A percentile compares a stretch with the other conserved stretches of the same genome.
Evolutionary conservation across 73 alveolate genomes (phyloP).

Genomic region (Stentor coeruleus): DNA sequence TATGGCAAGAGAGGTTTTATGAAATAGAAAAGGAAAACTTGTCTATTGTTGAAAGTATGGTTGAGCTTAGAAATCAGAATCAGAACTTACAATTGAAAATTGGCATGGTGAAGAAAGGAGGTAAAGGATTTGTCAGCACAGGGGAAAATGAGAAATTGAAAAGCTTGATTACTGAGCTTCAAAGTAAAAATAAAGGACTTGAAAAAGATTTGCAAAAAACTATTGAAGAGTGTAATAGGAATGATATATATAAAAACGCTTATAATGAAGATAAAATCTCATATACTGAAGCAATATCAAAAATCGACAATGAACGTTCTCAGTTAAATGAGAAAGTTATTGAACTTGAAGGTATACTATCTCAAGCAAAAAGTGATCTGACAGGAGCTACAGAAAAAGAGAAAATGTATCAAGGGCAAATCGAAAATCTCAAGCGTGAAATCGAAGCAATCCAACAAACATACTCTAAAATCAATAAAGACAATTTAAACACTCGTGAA

Average conservation of each 20-base stretch:
- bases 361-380: constrained; percentile 24
- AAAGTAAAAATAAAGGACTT: constrained; percentile 17
- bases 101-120: constrained; percentile 19
- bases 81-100: constrained; percentile 26
- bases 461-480: not conserved
- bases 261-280: constrained; percentile 40
- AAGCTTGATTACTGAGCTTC: constrained; percentile 2
- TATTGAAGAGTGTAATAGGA: constrained; percentile 25
- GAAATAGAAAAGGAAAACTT: constrained; percentile 29
- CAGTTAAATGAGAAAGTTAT: constrained; percentile 30
- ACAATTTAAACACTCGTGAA: not conserved
- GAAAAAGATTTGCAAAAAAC: constrained; percentile 24
- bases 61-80: constrained; percentile 36
- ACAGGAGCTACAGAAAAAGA: not conserved
- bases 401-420: not conserved
- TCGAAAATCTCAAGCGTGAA: not conserved
- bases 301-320: constrained; percentile 3
- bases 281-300: constrained; percentile 29
- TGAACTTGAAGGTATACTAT: constrained; percentile 24
- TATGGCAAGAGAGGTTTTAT: constrained; percentile 21
- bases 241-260: constrained; percentile 25
- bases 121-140: not conserved
- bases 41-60: constrained; percentile 13
- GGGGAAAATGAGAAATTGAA: constrained; percentile 25
- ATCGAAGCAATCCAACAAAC: not conserved